A percentile compares a stretch with the other conserved stretches of the same genome.
phyloP scores from a whole-genome alignment of 495 filamentous ascomycete genomes.

The Aspergillus taichungensis region DNA sequence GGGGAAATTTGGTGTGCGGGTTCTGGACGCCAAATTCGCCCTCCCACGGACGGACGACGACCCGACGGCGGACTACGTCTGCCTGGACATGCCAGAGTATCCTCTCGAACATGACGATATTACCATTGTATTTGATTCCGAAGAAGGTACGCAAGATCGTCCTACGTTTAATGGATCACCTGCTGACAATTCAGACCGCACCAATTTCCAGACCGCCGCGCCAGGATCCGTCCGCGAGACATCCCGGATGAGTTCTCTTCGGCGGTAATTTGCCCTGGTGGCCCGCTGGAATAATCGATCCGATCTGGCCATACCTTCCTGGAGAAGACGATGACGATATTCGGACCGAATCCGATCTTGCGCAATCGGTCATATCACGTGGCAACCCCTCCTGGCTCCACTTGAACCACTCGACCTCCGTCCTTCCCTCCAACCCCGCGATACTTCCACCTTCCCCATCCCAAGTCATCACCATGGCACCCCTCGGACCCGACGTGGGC shows the following conservation, averaged over 20 bases:
- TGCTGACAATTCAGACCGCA: conserved; percentile 30
- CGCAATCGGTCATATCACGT: conserved; percentile 3
- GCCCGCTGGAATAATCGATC: no score
- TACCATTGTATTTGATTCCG: conserved; percentile 68
- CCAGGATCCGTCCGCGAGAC: conserved; percentile 40
- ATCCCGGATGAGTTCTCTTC: conserved; percentile 42
- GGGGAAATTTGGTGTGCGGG: conserved; percentile 58
- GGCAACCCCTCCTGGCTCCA: background rate
- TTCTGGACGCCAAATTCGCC: conserved; percentile 86
- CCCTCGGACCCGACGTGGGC: conserved; percentile 15
- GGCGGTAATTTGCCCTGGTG: conserved; percentile 21
- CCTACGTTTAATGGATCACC: background rate
- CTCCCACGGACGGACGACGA: conserved; percentile 57
- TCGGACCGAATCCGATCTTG: background rate
- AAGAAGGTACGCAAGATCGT: conserved; percentile 52
- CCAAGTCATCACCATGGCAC: conserved; percentile 19
- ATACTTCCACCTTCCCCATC: background rate
- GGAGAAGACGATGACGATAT: background rate
- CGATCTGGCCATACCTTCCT: background rate
- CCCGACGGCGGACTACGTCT: conserved; percentile 59
- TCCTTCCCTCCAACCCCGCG: background rate
- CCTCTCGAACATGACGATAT: conserved; percentile 88
- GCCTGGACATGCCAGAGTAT: conserved; percentile 78
- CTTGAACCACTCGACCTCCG: background rate
- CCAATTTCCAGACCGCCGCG: conserved; percentile 34